Percentiles rank a stretch among this genome's conserved stretches.
phyloP scores from a whole-genome alignment of 306 rosid genomes.

The Oemleria cerasiformis region DNA sequence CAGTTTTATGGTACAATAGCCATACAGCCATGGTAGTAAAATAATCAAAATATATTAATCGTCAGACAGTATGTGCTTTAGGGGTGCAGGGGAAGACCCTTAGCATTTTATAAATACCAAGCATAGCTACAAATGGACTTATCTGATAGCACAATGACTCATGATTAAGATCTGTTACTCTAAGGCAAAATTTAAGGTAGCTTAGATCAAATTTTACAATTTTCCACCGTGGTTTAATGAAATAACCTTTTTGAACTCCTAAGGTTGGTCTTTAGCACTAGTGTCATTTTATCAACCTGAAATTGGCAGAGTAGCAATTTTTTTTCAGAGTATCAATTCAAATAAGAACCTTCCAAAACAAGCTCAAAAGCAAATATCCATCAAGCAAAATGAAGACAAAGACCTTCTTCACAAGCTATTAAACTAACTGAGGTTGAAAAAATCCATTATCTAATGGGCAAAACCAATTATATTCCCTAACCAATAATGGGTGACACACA shows the following conservation, averaged over 20 bases:
- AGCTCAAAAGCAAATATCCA: neutral
- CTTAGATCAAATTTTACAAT: neutral
- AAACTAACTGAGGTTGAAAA: neutral
- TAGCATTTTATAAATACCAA: too few species aligned
- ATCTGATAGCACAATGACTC: too few species aligned
- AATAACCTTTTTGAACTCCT: neutral
- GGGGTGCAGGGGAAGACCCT: too few species aligned
- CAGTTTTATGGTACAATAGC: too few species aligned
- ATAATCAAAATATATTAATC: too few species aligned
- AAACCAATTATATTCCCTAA: neutral
- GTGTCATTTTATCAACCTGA: neutral
- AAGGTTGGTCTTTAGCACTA: neutral
- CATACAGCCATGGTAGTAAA: too few species aligned
- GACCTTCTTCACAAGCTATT: neutral
- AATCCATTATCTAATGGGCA: neutral
- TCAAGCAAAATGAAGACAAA: neutral
- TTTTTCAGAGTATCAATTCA: neutral
- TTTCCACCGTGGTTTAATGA: neutral
- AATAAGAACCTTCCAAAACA: neutral
- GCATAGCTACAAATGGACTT: too few species aligned
- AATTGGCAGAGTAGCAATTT: neutral
- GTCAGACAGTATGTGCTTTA: too few species aligned
- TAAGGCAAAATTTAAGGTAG: neutral
- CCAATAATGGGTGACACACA: neutral
- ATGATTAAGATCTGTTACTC: too few species aligned